Conservation (phyloP, 2,329 filamentous ascomycete genomes). For the Fusarium armeniacum region DNA sequence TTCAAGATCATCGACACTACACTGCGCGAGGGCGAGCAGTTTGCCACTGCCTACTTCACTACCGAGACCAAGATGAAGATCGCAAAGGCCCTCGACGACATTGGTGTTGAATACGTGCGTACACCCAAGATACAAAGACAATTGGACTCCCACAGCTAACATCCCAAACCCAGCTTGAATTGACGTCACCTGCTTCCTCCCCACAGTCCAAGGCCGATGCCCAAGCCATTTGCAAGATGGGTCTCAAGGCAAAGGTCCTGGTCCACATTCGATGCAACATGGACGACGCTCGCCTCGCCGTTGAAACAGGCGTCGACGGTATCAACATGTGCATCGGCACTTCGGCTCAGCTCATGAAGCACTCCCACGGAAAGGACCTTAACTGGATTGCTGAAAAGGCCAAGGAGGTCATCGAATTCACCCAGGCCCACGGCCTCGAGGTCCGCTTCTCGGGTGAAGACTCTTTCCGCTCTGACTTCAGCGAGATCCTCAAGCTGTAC, state of each 20-base stretch:
- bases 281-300: slow-evolving; percentile 76
- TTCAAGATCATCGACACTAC: slow-evolving; percentile 49
- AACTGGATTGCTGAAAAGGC: slow-evolving; percentile 80
- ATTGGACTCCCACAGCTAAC: slow-evolving; percentile 1
- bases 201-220: slow-evolving; percentile 90
- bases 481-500: slow-evolving; percentile 84
- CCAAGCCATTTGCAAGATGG: slow-evolving; percentile 93
- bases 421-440: slow-evolving; percentile 46
- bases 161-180: slow-evolving; percentile 63
- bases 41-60: slow-evolving; percentile 83
- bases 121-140: accelerated
- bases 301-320: slow-evolving; percentile 78
- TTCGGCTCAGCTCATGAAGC: slow-evolving; percentile 83
- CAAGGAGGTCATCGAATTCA: slow-evolving; percentile 53
- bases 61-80: slow-evolving; percentile 61
- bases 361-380: slow-evolving; percentile 93
- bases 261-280: slow-evolving; percentile 53
- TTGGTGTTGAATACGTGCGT: slow-evolving; percentile 62
- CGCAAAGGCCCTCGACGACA: slow-evolving; percentile 59
- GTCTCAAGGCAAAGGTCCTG: slow-evolving; percentile 75
- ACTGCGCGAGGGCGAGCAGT: slow-evolving; percentile 49
- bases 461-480: slow-evolving; percentile 85
- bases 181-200: slow-evolving; percentile 88
- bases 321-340: slow-evolving; percentile 85
- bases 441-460: slow-evolving; percentile 77